These are phyloP conservation scores for Hypoxylon subgilvum DNA, from an alignment of 495 filamentous ascomycete genomes.

Conservation along the genomic window DNA sequence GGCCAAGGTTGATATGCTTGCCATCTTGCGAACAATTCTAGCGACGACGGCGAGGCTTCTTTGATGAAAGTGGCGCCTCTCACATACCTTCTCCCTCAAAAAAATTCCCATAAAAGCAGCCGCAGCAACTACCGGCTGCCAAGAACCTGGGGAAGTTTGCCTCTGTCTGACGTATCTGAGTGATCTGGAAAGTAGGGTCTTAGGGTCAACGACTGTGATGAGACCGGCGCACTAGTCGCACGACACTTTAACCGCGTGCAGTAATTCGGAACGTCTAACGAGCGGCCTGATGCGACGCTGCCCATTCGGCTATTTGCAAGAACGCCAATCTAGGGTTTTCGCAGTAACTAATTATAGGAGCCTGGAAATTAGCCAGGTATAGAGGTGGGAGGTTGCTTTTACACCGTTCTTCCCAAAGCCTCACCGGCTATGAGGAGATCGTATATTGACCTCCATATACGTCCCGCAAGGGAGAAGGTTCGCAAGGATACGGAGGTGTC, in stretches of 20 bases:
- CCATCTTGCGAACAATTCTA: constrained; percentile 17
- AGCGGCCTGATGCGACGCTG: constrained; percentile 15
- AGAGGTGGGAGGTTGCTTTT: neutral
- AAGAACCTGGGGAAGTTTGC: constrained; percentile 35
- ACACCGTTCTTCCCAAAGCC: neutral
- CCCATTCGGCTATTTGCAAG: constrained; percentile 36
- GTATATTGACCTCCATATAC: neutral
- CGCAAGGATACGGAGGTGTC: no score
- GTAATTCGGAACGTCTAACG: constrained; percentile 35
- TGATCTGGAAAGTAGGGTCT: constrained; percentile 19
- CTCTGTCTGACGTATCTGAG: constrained; percentile 19
- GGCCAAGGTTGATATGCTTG: constrained; percentile 30
- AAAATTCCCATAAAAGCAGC: neutral
- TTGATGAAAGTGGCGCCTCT: neutral
- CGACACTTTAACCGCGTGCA: constrained; percentile 28
- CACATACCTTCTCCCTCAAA: neutral
- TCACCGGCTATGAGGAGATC: constrained; percentile 1
- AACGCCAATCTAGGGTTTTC: constrained; percentile 4
- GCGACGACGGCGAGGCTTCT: neutral
- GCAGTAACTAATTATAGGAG: constrained; percentile 22
- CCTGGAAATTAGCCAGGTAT: constrained; percentile 17
- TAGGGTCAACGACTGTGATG: constrained; percentile 3
- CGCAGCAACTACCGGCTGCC: constrained; percentile 33
- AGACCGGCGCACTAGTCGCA: neutral
- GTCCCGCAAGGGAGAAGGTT: neutral